Percentiles rank a stretch among this genome's conserved stretches.
Conservation (phyloP, 2,329 filamentous ascomycete genomes). For the Sphaerostilbella broomeana region DNA sequence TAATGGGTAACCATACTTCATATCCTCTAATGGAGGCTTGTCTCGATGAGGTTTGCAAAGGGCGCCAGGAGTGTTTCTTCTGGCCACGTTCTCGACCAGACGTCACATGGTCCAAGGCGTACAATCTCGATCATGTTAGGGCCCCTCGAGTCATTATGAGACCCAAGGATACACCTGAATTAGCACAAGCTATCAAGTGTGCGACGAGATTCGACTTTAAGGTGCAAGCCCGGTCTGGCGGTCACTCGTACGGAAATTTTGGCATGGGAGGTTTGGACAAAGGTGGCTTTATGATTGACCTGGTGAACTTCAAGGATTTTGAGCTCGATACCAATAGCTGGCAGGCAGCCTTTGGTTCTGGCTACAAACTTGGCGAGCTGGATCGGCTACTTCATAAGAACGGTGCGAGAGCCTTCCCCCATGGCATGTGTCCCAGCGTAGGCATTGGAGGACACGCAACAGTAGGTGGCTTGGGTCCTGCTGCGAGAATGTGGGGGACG, state of each 20-base stretch:
- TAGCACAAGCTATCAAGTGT: slow-evolving; percentile 53
- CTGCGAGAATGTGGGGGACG: slow-evolving; percentile 54
- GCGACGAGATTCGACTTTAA: slow-evolving; percentile 42
- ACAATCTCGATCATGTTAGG: slow-evolving; percentile 45
- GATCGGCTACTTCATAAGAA: slow-evolving; percentile 42
- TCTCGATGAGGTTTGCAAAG: no score
- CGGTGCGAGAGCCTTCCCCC: slow-evolving; percentile 50
- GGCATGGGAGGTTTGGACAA: slow-evolving; percentile 41
- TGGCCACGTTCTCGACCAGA: no score
- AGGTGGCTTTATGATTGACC: slow-evolving; percentile 46
- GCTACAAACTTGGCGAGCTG: slow-evolving; percentile 45
- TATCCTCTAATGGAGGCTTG: no score
- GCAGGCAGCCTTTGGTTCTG: slow-evolving; percentile 49
- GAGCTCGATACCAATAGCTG: slow-evolving; percentile 45
- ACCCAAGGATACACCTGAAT: slow-evolving; percentile 45
- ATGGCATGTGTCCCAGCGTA: slow-evolving; percentile 53
- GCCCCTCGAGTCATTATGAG: slow-evolving; percentile 50
- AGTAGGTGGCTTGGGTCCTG: slow-evolving; percentile 51
- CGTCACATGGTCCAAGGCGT: slow-evolving; percentile 50
- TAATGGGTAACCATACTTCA: no score
- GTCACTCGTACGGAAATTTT: slow-evolving; percentile 53
- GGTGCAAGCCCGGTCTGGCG: slow-evolving; percentile 57
- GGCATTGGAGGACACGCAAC: slow-evolving; percentile 53
- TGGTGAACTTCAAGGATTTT: slow-evolving; percentile 46
- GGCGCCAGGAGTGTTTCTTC: no score